A percentile compares a stretch with the other conserved stretches of the same genome.
Evolutionary conservation across 768 basidiomycete genomes (phyloP).

Genomic region (Stropharia rugosoannulata): DNA sequence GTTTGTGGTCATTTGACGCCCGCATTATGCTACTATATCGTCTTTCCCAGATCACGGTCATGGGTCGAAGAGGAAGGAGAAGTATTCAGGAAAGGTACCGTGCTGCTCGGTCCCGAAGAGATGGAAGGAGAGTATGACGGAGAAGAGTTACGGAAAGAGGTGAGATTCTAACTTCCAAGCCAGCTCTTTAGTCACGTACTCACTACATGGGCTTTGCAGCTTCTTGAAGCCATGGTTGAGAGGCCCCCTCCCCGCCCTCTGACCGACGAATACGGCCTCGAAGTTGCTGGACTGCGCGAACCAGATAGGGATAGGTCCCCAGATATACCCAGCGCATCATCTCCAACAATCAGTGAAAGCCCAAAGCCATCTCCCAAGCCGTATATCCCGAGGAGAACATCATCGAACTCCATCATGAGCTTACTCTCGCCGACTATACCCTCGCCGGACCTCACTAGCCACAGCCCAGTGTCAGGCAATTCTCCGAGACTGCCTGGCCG

Average conservation of each 20-base stretch:
- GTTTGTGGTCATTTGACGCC: conserved; percentile 33
- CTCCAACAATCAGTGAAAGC: conserved; percentile 28
- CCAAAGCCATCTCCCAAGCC: conserved; percentile 52
- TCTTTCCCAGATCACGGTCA: conserved; percentile 55
- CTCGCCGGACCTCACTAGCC: conserved; percentile 12
- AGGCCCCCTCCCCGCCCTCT: conserved; percentile 77
- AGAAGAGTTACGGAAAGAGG: conserved; percentile 84
- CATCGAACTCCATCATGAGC: conserved; percentile 41
- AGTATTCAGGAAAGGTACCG: conserved; percentile 89
- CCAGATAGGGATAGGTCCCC: conserved; percentile 13
- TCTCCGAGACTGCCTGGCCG: conserved; percentile 14
- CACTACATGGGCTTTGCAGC: neutral
- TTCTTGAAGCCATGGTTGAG: conserved; percentile 75
- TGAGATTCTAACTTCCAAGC: conserved; percentile 26
- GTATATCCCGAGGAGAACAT: conserved; percentile 60
- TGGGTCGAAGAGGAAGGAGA: conserved; percentile 97
- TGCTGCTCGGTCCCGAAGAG: conserved; percentile 77
- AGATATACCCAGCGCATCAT: conserved; percentile 19
- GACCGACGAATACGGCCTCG: conserved; percentile 57
- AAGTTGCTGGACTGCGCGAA: conserved; percentile 24
- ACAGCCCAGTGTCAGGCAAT: conserved; percentile 9
- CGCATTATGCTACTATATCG: neutral
- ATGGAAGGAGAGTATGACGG: conserved; percentile 90
- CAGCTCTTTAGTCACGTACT: neutral
- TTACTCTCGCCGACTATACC: conserved; percentile 33